Percentiles rank a stretch among this genome's conserved stretches.
Evolutionary conservation across 495 filamentous ascomycete species (phyloP).

Genomic region (Penicillium egyptiacum): DNA sequence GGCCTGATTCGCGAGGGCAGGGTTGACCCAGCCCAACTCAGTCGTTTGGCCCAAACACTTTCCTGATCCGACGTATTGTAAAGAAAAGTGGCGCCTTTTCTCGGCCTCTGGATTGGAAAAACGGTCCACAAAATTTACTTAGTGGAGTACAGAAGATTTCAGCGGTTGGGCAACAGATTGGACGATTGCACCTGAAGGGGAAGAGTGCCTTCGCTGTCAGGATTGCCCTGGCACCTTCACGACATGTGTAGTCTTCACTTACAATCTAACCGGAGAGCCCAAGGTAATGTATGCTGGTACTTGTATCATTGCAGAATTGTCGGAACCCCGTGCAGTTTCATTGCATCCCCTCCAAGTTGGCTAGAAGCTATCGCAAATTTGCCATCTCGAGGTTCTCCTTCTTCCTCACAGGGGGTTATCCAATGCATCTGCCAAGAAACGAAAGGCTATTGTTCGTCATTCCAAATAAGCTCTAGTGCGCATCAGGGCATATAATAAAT

Average conservation of each 20-base stretch:
- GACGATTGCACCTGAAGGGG: not conserved
- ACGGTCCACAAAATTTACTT: not conserved
- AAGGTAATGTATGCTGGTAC: not conserved
- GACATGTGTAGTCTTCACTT: not conserved
- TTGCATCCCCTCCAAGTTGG: not conserved
- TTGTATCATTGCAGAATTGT: not conserved
- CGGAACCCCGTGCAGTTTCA: too few species aligned
- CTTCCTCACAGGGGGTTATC: not conserved
- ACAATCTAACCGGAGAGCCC: not conserved
- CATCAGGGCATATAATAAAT: not conserved
- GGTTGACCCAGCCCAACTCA: not conserved
- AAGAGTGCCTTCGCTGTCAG: not conserved
- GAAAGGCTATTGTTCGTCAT: not conserved
- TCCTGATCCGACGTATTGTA: not conserved
- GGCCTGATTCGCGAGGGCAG: not conserved
- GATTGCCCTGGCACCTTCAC: not conserved
- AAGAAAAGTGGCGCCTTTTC: not conserved
- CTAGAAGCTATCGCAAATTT: not conserved
- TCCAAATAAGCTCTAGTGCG: not conserved
- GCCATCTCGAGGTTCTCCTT: not conserved
- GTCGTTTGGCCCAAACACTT: rapidly evolving
- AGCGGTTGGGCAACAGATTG: not conserved
- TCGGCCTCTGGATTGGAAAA: not conserved
- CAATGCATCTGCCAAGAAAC: not conserved
- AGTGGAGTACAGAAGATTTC: not conserved